Conservation (phyloP, 2,329 filamentous ascomycete genomes). For the Bipolaris gigantea region DNA sequence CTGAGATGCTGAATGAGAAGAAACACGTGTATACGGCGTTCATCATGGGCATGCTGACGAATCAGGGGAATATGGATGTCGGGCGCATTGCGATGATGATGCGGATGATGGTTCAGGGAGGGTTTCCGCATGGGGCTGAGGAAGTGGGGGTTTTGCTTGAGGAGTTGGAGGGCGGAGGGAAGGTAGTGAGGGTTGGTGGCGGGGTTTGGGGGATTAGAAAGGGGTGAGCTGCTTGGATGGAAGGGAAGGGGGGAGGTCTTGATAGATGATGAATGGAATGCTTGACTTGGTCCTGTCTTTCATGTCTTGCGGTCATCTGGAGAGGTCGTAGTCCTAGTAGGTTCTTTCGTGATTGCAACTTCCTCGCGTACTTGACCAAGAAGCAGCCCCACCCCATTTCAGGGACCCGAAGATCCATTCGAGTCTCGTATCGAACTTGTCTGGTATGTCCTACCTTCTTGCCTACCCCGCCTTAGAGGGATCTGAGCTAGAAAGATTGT, state of each 20-base stretch:
- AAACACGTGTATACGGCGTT: conserved; percentile 85
- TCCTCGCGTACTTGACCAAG: background rate
- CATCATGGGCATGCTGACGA: conserved; percentile 92
- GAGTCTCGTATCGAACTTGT: too few relatives aligned
- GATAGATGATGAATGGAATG: background rate
- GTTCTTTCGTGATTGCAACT: background rate
- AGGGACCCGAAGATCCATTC: too few relatives aligned
- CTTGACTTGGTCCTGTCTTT: background rate
- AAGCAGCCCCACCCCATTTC: too few relatives aligned
- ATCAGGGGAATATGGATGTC: conserved; percentile 81
- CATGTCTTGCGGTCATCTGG: too few relatives aligned
- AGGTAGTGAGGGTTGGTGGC: conserved; percentile 35
- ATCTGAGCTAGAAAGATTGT: too few relatives aligned
- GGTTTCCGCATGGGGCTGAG: conserved; percentile 87
- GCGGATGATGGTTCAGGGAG: conserved; percentile 84
- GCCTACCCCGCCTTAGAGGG: too few relatives aligned
- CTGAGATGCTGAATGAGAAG: conserved; percentile 67
- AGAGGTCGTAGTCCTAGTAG: too few relatives aligned
- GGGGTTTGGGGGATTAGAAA: conserved; percentile 41
- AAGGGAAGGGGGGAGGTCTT: background rate
- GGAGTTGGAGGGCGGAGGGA: conserved; percentile 61
- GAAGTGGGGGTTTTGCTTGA: conserved; percentile 80
- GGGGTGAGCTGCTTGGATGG: background rate
- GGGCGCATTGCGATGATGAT: conserved; percentile 90
- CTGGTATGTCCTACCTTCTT: too few relatives aligned